Conservation (phyloP, 768 basidiomycete genomes). For the Boletus eberwhitei region DNA sequence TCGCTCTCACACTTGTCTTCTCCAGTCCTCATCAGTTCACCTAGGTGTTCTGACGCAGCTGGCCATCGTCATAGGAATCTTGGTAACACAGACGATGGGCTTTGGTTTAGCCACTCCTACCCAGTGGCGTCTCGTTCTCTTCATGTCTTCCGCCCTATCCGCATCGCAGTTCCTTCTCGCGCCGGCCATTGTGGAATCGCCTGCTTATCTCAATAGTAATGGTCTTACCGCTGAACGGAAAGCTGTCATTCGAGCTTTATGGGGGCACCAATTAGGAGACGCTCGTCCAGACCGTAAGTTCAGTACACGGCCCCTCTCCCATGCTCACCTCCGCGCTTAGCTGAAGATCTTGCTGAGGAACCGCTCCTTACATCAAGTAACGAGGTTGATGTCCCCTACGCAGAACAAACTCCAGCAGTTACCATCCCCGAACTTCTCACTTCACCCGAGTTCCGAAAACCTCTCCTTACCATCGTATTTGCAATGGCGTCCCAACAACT, state of each 20-base stretch:
- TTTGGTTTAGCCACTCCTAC: constrained; percentile 63
- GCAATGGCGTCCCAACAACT: constrained; percentile 78
- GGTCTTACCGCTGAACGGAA: constrained; percentile 51
- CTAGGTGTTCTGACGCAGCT: constrained; percentile 79
- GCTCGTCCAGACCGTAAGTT: constrained; percentile 26
- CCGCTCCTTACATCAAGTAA: constrained; percentile 22
- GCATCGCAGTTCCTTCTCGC: constrained; percentile 55
- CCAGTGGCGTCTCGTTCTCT: constrained; percentile 69
- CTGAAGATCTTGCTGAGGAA: constrained; percentile 27
- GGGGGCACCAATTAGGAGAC: constrained; percentile 41
- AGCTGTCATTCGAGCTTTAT: constrained; percentile 45
- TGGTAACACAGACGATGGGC: constrained; percentile 80
- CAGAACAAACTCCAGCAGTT: constrained; percentile 33
- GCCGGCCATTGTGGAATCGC: constrained; percentile 62
- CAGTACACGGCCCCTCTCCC: not conserved
- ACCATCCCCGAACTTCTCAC: constrained; percentile 53
- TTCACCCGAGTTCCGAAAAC: constrained; percentile 52
- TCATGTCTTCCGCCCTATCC: constrained; percentile 57
- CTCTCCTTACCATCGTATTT: constrained; percentile 63
- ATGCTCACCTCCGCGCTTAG: constrained; percentile 12
- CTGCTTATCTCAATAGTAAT: constrained; percentile 56
- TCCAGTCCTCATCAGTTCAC: not conserved
- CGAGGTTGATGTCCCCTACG: constrained; percentile 14
- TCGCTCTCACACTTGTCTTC: not conserved
- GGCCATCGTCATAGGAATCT: constrained; percentile 80